Conservation (phyloP, 2,329 filamentous ascomycete species). For the Aspergillus fumigatiaffinis region DNA sequence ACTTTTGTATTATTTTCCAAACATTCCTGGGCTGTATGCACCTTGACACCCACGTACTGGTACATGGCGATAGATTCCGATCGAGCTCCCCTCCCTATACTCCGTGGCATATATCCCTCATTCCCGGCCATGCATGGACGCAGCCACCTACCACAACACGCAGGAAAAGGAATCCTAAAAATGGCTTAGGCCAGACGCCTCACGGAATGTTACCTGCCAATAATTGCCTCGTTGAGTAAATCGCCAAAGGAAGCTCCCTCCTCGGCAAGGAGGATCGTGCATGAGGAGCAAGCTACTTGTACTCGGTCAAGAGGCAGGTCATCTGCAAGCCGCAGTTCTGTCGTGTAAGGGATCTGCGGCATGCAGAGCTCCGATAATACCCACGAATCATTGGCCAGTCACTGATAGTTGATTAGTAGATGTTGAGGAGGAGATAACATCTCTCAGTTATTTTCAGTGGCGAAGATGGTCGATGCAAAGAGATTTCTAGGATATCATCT, state of each 20-base stretch:
- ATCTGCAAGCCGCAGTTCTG: slow-evolving; percentile 11
- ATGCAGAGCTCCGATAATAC: slow-evolving; percentile 10
- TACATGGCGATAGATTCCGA: background rate
- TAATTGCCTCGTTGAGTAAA: background rate
- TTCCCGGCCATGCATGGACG: background rate
- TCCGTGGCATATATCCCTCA: background rate
- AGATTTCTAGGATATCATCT: background rate
- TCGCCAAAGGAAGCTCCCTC: slow-evolving; percentile 1
- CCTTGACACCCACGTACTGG: background rate
- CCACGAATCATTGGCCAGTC: background rate
- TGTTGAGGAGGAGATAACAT: background rate
- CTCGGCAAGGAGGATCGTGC: slow-evolving; percentile 10
- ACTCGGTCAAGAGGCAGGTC: slow-evolving; percentile 12
- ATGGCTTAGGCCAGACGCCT: background rate
- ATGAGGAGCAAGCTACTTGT: slow-evolving; percentile 8
- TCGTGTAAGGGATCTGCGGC: slow-evolving; percentile 12
- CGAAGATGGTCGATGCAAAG: background rate
- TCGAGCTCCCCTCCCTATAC: background rate
- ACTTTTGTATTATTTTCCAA: background rate
- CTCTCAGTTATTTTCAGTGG: background rate
- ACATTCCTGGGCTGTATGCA: background rate
- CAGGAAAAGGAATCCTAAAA: slow-evolving; percentile 9
- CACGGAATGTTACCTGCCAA: background rate
- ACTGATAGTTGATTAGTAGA: background rate
- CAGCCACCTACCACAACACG: background rate